These are phyloP conservation scores for Torulaspora maleeae DNA, from an alignment of 805 yeast species.

Conservation along the genomic window DNA sequence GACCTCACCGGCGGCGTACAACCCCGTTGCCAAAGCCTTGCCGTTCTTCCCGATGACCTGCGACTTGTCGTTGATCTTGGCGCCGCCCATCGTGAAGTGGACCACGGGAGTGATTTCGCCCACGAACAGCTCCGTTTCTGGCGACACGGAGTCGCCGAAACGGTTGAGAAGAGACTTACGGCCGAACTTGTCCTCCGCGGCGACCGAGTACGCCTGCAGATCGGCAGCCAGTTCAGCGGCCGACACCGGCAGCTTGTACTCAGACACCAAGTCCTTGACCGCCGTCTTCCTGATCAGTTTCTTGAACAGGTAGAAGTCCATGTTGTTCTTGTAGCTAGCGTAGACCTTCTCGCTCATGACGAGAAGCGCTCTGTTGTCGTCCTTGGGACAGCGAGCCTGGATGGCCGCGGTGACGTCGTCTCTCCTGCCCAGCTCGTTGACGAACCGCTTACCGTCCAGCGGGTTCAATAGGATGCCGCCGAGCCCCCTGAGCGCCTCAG, in stretches of 20 bases:
- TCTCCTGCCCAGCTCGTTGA: slow-evolving; percentile 51
- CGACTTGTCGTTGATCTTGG: slow-evolving; percentile 46
- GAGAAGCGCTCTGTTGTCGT: slow-evolving; percentile 33
- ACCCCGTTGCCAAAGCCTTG: slow-evolving; percentile 38
- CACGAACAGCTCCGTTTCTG: slow-evolving; percentile 37
- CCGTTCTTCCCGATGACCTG: slow-evolving; percentile 39
- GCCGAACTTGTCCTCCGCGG: slow-evolving; percentile 34
- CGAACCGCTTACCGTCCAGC: slow-evolving; percentile 45
- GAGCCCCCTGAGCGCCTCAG: slow-evolving; percentile 54
- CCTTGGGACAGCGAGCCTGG: slow-evolving; percentile 28
- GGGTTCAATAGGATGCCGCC: slow-evolving; percentile 53
- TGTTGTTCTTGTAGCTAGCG: slow-evolving; percentile 43
- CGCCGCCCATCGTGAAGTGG: slow-evolving; percentile 68
- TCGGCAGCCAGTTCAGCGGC: slow-evolving; percentile 26
- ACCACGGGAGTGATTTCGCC: slow-evolving; percentile 58
- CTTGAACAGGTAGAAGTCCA: slow-evolving; percentile 47
- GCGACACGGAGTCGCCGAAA: slow-evolving; percentile 28
- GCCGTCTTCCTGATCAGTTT: slow-evolving; percentile 34
- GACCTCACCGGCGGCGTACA: slow-evolving; percentile 63
- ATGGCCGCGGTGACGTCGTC: slow-evolving; percentile 49
- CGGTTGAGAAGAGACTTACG: slow-evolving; percentile 36
- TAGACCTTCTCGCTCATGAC: slow-evolving; percentile 44
- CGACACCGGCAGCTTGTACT: slow-evolving; percentile 21
- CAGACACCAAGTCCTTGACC: slow-evolving; percentile 31
- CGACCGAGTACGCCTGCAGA: slow-evolving; percentile 23